Percentiles rank a stretch among this genome's conserved stretches.
Conservation (phyloP, 176 grass and related monocot genomes). For the Stipa capillata region DNA sequence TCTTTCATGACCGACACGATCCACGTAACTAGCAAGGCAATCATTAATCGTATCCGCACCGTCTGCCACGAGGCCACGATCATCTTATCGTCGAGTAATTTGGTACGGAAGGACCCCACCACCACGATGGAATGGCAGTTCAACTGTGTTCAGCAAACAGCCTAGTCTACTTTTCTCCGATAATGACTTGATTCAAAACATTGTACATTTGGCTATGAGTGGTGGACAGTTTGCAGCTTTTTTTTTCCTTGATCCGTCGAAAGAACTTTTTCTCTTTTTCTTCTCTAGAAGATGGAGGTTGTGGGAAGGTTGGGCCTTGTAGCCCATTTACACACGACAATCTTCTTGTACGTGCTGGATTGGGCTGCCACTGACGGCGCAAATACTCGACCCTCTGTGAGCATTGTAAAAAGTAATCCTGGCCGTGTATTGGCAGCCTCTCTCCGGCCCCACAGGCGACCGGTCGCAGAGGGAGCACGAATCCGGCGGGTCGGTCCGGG, state of each 20-base stretch:
- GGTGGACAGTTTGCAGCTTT: not conserved
- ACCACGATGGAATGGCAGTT: not conserved
- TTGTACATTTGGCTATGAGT: not conserved
- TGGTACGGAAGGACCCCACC: not conserved
- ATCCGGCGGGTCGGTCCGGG: not conserved
- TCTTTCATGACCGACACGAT: not conserved
- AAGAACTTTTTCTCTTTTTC: not conserved
- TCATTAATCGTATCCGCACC: not conserved
- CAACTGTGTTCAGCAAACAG: not conserved
- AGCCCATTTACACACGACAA: not conserved
- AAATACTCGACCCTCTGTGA: not conserved
- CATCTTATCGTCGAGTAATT: not conserved
- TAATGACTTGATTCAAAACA: not conserved
- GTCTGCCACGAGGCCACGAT: not conserved
- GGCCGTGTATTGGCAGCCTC: not conserved
- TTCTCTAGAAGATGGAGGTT: too few relatives aligned
- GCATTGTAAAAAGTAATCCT: not conserved
- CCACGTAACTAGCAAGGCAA: not conserved
- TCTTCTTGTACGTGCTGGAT: not conserved
- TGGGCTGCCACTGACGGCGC: not conserved
- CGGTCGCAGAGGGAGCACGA: not conserved
- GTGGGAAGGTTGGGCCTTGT: not conserved
- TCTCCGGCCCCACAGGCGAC: not conserved
- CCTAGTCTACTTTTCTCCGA: not conserved
- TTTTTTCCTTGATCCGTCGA: not conserved